A percentile compares a stretch with the other conserved stretches of the same genome.
phyloP scores from a whole-genome alignment of 768 basidiomycete genomes.

The Boletus pseudopeckii region DNA sequence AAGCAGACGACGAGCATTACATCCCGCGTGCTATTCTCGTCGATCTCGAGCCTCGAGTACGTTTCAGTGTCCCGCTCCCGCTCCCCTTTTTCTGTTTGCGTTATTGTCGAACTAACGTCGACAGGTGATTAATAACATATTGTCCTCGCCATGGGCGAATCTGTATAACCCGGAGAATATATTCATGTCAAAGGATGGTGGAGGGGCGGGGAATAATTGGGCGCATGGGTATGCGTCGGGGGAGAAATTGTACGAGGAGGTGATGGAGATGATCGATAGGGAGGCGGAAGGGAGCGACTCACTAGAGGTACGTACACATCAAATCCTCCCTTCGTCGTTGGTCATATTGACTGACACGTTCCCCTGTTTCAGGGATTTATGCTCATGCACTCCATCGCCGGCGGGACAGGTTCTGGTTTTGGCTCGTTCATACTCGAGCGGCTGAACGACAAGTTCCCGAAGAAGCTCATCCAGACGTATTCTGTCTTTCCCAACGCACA shows the following conservation, averaged over 20 bases:
- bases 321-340: not conserved
- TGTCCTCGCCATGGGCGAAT: conserved; percentile 76
- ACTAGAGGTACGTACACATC: conserved; percentile 63
- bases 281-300: conserved; percentile 98
- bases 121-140: conserved; percentile 95
- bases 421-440: conserved; percentile 98
- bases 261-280: conserved; percentile 98
- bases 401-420: conserved; percentile 96
- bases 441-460: conserved; percentile 95
- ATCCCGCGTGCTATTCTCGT: conserved; percentile 95
- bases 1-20: conserved; percentile 99
- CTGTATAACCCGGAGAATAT: conserved; percentile 99
- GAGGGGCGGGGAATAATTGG: conserved; percentile 99
- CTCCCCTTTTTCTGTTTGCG: not conserved
- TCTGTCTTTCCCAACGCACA: conserved; percentile 95
- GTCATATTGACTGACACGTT: not conserved
- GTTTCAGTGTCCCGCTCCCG: conserved; percentile 21
- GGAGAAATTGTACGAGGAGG: conserved; percentile 89
- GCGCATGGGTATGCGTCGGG: conserved; percentile 91
- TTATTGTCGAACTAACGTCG: not conserved
- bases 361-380: conserved; percentile 80
- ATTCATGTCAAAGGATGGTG: conserved; percentile 92
- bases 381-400: conserved; percentile 98
- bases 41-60: conserved; percentile 92
- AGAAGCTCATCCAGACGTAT: conserved; percentile 98